Evolutionary conservation across 2,329 filamentous ascomycete genomes (phyloP).

Genomic region (Arachnopeziza araneosa): DNA sequence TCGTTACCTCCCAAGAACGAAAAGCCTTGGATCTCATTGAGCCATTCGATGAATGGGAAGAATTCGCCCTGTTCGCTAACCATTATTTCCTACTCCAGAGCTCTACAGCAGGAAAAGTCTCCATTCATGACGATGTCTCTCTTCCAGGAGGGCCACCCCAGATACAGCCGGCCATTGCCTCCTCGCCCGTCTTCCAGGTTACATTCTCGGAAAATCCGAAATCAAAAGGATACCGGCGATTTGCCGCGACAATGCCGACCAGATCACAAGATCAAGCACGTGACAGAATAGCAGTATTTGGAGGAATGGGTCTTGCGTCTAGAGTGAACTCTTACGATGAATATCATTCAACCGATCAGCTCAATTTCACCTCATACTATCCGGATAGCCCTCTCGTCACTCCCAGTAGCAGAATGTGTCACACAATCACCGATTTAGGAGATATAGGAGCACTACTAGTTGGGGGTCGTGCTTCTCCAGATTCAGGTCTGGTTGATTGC

Average conservation of each 20-base stretch:
- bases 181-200: constrained; percentile 8
- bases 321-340: constrained; percentile 42
- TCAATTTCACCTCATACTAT: not conserved
- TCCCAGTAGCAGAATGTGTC: constrained; percentile 59
- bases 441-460: constrained; percentile 56
- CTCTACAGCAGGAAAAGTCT: not conserved
- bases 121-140: no score
- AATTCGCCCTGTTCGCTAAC: constrained; percentile 76
- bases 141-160: not conserved
- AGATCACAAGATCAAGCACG: constrained; percentile 33
- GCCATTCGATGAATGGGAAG: constrained; percentile 94
- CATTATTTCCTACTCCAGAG: constrained; percentile 70
- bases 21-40: constrained; percentile 63
- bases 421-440: constrained; percentile 65
- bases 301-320: constrained; percentile 34
- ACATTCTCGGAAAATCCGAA: constrained; percentile 35
- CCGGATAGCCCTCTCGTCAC: constrained; percentile 21
- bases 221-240: constrained; percentile 48
- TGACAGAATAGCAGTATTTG: constrained; percentile 27
- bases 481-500: constrained; percentile 62
- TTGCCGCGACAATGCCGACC: constrained; percentile 49
- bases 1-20: constrained; percentile 57
- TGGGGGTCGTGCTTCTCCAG: constrained; percentile 75
- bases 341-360: constrained; percentile 29
- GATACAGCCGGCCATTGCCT: not conserved